Evolutionary conservation across 1,139 yeast species (phyloP), one percentile per base, ranked within the genome.

Genomic region (Geotrichum australiense): DNA sequence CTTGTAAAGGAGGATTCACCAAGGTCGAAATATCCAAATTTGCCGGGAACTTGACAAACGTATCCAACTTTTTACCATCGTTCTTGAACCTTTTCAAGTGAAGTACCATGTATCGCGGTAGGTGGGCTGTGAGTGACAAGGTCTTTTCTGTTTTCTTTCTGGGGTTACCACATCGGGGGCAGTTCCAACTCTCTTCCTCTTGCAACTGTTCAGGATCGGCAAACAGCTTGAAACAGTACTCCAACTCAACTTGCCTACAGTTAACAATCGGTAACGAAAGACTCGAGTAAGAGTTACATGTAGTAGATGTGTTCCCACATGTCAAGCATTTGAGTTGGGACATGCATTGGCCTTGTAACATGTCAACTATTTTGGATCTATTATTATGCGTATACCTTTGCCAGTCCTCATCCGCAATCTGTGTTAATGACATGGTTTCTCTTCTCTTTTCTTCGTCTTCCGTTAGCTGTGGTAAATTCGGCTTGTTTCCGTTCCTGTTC

Each of bases 321-420:
- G 73, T 76, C 41, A 80, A 63, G 59, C 98, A 91, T 54, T 71
- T 73, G 53, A 91, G 67, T 46, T 77, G 81, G 7, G 95, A 84
- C 37, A 85, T 74, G 55, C 82, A 83, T 62, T 89, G 96, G 0
- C 96, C 96, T 61, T 86, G 96, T 56, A 87, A 85, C 44, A 80
- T 74, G 55, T 25, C 22, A 2, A 28, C 35, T 16, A 89, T 73
- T 1, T 83, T 74, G 26, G 96, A 87, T 53, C 83, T 81, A 58
- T 91, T 91, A 19, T 89, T 74, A 46, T 82, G 82, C 43, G 86
- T 67, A 57, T 86, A 89, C 47, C 95, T 69, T 56, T 87, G 96
- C 98, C 98, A 91, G 61, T 89, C 97, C 40, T 87, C 80, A 0
- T 94, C 78, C 0, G 96, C 81, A 0, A 96, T 96, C 29, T 84